Evolutionary conservation across 2,329 filamentous ascomycete genomes (phyloP).

Genomic region (Xylaria sp.): DNA sequence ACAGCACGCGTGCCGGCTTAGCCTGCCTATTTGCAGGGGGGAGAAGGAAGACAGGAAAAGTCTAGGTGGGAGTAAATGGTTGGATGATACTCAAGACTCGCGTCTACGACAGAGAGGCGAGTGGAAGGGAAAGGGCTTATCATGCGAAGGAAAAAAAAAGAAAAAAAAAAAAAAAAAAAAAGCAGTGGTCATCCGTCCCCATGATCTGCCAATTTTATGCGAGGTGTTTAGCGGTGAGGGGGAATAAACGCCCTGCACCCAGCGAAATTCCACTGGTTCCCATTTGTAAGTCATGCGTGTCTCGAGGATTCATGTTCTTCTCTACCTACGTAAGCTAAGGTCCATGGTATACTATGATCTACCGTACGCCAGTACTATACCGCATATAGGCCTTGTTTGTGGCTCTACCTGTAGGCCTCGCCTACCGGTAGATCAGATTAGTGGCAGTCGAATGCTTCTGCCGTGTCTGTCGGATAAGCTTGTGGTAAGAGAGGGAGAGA

Average conservation of each 20-base stretch:
- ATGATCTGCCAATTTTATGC: slow-evolving; percentile 23
- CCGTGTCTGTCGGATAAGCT: slow-evolving; percentile 1
- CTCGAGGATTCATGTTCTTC: slow-evolving; percentile 10
- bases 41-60: too few species aligned
- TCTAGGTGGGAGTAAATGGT: slow-evolving; percentile 12
- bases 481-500: not conserved
- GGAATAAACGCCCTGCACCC: slow-evolving; percentile 1
- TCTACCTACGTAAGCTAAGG: not conserved
- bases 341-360: not conserved
- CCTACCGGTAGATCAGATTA: slow-evolving; percentile 20
- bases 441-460: slow-evolving; percentile 1
- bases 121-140: slow-evolving; percentile 17
- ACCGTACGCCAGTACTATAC: not conserved
- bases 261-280: not conserved
- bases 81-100: slow-evolving; percentile 20
- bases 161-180: too few species aligned
- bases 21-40: slow-evolving; percentile 19
- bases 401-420: slow-evolving; percentile 4
- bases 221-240: slow-evolving; percentile 18
- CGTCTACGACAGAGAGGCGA: not conserved
- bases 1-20: slow-evolving; percentile 3
- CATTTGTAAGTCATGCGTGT: slow-evolving; percentile 23
- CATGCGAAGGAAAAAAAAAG: slow-evolving; percentile 17
- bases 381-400: not conserved
- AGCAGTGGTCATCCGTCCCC: not conserved